Evolutionary conservation across 129 eudicot genomes (phyloP).

Genomic region (Helianthus annuus): DNA sequence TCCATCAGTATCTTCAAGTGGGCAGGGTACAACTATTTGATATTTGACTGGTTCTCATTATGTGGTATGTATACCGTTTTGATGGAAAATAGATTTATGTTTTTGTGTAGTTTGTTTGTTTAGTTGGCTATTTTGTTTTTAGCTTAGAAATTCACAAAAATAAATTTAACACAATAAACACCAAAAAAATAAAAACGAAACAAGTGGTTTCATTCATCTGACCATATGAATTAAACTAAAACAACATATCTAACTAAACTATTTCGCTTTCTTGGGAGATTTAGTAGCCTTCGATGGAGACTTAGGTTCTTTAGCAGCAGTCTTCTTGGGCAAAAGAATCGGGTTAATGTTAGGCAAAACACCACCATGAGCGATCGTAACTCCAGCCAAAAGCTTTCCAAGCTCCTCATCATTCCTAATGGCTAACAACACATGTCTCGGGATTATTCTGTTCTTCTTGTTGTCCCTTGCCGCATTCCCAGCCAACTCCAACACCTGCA

Average conservation of each 20-base stretch:
- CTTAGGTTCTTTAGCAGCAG: slow-evolving; percentile 20
- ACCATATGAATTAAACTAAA: no score
- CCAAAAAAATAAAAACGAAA: no score
- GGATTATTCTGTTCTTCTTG: slow-evolving; percentile 34
- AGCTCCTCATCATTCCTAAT: slow-evolving; percentile 37
- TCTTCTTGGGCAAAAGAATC: slow-evolving; percentile 32
- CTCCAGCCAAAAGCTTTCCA: slow-evolving; percentile 37
- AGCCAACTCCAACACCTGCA: slow-evolving; percentile 28
- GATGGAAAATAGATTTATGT: no score
- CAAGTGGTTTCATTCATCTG: no score
- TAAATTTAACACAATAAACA: no score
- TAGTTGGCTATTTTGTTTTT: no score
- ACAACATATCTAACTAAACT: neutral
- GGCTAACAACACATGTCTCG: slow-evolving; percentile 31
- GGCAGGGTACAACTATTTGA: no score
- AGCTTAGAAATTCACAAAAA: no score
- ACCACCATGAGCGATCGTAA: slow-evolving; percentile 39
- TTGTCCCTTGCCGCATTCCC: slow-evolving; percentile 41
- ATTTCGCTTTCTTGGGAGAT: slow-evolving; percentile 26
- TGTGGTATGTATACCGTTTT: no score
- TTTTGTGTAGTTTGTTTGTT: no score
- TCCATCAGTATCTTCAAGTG: no score
- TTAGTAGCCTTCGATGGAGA: slow-evolving; percentile 25
- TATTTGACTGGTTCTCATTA: no score
- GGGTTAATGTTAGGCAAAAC: slow-evolving; percentile 38